These are phyloP conservation scores for Claviceps capensis DNA, from an alignment of 2,329 filamentous ascomycete species.

Conservation along the genomic window DNA sequence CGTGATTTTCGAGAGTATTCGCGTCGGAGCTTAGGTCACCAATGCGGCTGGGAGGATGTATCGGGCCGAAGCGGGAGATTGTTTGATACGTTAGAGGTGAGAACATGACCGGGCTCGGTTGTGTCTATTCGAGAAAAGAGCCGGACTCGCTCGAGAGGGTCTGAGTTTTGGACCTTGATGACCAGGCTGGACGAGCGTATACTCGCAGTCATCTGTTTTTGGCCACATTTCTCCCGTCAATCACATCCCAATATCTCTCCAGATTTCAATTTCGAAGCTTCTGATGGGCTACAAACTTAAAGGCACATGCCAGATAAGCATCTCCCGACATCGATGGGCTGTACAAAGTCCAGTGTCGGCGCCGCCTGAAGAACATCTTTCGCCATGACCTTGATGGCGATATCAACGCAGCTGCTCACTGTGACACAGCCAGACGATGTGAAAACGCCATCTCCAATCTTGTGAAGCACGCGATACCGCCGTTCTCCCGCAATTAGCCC, in stretches of 20 bases:
- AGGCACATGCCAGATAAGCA: constrained; percentile 9
- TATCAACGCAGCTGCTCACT: constrained; percentile 17
- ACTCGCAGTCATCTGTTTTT: constrained; percentile 9
- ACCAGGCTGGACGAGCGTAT: constrained; percentile 16
- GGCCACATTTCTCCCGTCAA: too few relatives aligned
- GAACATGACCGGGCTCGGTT: too few relatives aligned
- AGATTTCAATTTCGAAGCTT: too few relatives aligned
- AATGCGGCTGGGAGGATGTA: constrained; percentile 12
- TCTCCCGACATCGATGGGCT: constrained; percentile 17
- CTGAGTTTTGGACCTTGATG: constrained; percentile 9
- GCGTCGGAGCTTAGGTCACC: neutral
- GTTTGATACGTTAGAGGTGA: constrained; percentile 3
- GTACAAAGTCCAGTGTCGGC: constrained; percentile 12
- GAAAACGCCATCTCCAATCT: constrained; percentile 28
- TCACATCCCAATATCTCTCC: neutral
- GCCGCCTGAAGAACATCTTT: constrained; percentile 11
- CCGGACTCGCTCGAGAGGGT: constrained; percentile 5
- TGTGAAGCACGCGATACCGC: constrained; percentile 28
- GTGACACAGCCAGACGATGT: constrained; percentile 29
- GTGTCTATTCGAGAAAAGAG: too few relatives aligned
- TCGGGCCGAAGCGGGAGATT: constrained; percentile 9
- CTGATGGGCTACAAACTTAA: too few relatives aligned
- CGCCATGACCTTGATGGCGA: constrained; percentile 20
- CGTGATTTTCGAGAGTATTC: constrained; percentile 9
- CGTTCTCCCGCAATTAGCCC: constrained; percentile 9